phyloP scores from a whole-genome alignment of 192 early-diverging fungal genomes.

The Podila epigama region DNA sequence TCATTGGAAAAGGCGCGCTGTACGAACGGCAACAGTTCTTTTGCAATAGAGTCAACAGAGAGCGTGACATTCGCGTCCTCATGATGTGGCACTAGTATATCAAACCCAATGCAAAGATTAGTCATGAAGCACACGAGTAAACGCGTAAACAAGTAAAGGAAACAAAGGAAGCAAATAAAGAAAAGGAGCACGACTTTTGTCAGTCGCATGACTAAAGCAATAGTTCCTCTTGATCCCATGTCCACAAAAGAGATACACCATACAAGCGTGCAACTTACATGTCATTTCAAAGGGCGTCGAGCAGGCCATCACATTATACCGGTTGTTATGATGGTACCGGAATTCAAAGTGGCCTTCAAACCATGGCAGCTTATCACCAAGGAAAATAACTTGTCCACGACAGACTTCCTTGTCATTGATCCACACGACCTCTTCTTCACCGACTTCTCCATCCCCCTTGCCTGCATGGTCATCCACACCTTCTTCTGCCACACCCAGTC shows the following conservation, averaged over 20 bases:
- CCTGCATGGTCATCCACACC: slow-evolving; percentile 57
- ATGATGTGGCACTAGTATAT: slow-evolving; percentile 15
- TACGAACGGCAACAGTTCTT: slow-evolving; percentile 47
- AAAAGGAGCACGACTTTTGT: too few species aligned
- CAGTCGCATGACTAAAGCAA: too few species aligned
- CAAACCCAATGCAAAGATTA: not conserved
- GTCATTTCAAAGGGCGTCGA: slow-evolving; percentile 84
- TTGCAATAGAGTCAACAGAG: slow-evolving; percentile 37
- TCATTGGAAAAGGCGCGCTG: slow-evolving; percentile 55
- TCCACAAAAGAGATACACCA: too few species aligned
- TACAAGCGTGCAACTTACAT: slow-evolving; percentile 44
- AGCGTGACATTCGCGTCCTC: slow-evolving; percentile 11
- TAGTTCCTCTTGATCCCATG: too few species aligned
- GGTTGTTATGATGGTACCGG: slow-evolving; percentile 88
- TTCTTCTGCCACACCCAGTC: slow-evolving; percentile 51
- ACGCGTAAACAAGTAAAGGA: not conserved
- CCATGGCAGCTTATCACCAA: slow-evolving; percentile 79
- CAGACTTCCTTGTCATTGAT: slow-evolving; percentile 38
- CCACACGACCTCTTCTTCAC: slow-evolving; percentile 36
- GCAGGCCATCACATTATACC: slow-evolving; percentile 81
- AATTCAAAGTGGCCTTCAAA: slow-evolving; percentile 87
- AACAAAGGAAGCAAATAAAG: not conserved
- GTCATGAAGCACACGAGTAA: not conserved
- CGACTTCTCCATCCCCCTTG: slow-evolving; percentile 33
- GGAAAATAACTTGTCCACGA: slow-evolving; percentile 56